Base-by-base conservation (phyloP, 2,329 filamentous ascomycete genomes). In the Trichoderma koningiopsis region DNA sequence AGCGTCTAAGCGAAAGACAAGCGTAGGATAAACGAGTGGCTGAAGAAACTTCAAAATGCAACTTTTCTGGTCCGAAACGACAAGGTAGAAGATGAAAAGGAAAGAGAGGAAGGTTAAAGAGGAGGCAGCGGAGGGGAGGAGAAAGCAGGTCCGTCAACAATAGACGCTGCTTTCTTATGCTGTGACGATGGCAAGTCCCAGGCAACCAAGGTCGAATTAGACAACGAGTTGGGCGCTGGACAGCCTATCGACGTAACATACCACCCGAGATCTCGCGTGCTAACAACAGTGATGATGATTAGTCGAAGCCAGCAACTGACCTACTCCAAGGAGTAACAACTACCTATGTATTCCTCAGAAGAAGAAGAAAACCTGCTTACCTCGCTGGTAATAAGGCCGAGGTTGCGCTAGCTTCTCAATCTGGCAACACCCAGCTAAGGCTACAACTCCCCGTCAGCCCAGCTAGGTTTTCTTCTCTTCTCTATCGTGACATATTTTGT, bases 81-180 rank as follows among this genome's bases (percentile, higher is more conserved):
- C 22, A 40, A 64, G 10, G 14, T 24, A 35, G 14, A 22, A 55
- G 22, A 22, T 29, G 40, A n/a, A 53, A 31, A 22, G 37, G 2
- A 57, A 57, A 57, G 31, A 49, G n/a, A 14, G 22, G 13, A 37
- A 47, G 19, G 40, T n/a, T 3, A 31, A 52, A 1, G 4, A 13
- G n/a, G 52, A 58, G 47, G 61, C 37, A 1, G 4, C 13, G n/a
- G 52, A 58, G 47, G 61, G 47, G 29, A 19, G 60, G 22, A 31
- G 47, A 33, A 40, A 49, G 31, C 27, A 37, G 61, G 31, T 24
- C 22, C n/a, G 47, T n/a, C 49, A 40, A 49, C 47, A 40, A 64
- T 64, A 49, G 61, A 64, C 53, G 29, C 61, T 29, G 31, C 40
- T 62, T 37, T 62, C 43, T 27, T 31, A 62, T 49, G 40, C 31